Evolutionary conservation across 1,139 yeast species (phyloP), one percentile per base, ranked within the genome.

Genomic region (Pichia norvegensis): DNA sequence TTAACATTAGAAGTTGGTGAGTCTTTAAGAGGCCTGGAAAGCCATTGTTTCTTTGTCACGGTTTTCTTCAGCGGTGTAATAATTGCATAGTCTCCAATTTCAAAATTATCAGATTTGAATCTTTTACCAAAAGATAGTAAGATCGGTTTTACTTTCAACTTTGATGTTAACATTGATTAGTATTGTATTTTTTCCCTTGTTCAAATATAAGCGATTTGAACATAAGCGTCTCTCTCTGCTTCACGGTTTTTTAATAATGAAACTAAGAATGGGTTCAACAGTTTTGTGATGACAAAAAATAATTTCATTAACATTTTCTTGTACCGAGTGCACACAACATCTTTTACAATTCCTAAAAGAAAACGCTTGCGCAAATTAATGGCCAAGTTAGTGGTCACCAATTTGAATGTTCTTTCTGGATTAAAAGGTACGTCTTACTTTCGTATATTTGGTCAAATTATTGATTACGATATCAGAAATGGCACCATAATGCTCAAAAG

Each of bases 391-490:
- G 46, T 57, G 10, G 51, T 57, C 6, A 40, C 23, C 21, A 13
- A 29, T 4, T 46, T 48, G 7, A 39, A 38, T n/a, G n/a, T 14
- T 8, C n/a, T 48, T 4, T 10, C 22, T 19, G 22, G 31, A 14
- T 11, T 35, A 2, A 29, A 22, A 10, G 21, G 17, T 9, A 45
- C 48, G 4, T 11, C 17, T 1, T 46, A 41, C 20, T 25, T 46
- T 47, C 54, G 69, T 4, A 44, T 66, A 2, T 45, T 66, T 14
- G 67, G 61, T 0, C 54, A 58, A 25, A 56, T 66, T 1, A 41
- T 55, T 4, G 51, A 54, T 1, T 66, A 58, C 45, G 54, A 61
- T 42, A 45, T 51, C 2, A 29, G 45, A 16, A 41, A 50, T 1
- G 60, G 59, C 0, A n/a, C 36, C 0, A 36, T 59, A 13, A 35